Base-by-base conservation (phyloP, 208 protist genomes). In the Leishmania tropica region DNA sequence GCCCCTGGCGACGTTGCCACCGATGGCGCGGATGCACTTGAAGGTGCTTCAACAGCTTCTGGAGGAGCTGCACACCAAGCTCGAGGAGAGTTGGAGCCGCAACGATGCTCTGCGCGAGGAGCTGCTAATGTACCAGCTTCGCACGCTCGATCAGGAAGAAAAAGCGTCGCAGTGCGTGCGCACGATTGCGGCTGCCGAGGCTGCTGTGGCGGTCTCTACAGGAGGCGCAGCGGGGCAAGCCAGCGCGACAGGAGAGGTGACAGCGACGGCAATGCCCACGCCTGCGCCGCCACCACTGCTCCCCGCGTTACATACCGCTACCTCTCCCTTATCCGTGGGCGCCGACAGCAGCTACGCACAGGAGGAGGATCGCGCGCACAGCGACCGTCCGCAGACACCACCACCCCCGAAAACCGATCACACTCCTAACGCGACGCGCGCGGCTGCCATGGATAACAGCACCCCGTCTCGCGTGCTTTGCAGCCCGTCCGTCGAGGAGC, bases 31-130 rank as follows among this genome's bases (percentile, higher is more conserved):
- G 67, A 47, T 84, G 72, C 78, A 84, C 56, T 72, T 77, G 58
- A 68, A 67, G 37, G 58, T 51, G 19, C 81, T 91, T 28, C 65
- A 76, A 53, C 64, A 71, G 48, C 82, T 85, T 13, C 72, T 86
- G 40, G 70, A 87, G 78, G 81, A 85, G 21, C 71, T 91, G 65
- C 80, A 84, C 48, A 76, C 60, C 40, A 84, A 80, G 37, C 62
- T 91, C 56, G 76, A 87, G 56, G 85, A 91, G 48, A 86, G 81
- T 65, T 84, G 80, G 78, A 77, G 65, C 73, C 84, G 76, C 67
- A 86, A 87, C 74, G 88, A 89, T 31, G 76, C 75, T 37, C 79
- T 87, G 65, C 78, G 83, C 15, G 76, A 82, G 40, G 82, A 85
- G 45, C 76, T 89, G 62, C 73, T 85, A 21, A 47, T 74, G 24